Percentiles rank a stretch among this genome's conserved stretches.
phyloP scores from a whole-genome alignment of 805 yeast species.

The Metschnikowia dekortorum region DNA sequence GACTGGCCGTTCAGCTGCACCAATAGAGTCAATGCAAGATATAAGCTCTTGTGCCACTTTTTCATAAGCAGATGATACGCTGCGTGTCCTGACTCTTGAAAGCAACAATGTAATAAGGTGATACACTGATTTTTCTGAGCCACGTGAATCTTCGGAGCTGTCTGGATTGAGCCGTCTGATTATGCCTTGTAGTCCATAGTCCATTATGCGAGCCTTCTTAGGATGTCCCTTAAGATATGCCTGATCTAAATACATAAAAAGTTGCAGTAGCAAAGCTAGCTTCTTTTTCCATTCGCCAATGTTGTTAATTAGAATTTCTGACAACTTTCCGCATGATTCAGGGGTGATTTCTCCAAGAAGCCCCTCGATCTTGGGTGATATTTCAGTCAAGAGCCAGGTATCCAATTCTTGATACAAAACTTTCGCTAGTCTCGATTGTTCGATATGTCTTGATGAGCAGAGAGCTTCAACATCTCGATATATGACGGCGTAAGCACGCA shows the following conservation, averaged over 20 bases:
- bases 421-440: constrained; percentile 28
- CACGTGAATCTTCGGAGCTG: neutral
- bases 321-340: neutral
- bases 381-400: constrained; percentile 8
- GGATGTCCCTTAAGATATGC: constrained; percentile 32
- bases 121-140: neutral
- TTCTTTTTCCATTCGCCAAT: constrained; percentile 24
- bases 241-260: constrained; percentile 35
- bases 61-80: neutral
- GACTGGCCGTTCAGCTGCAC: constrained; percentile 13
- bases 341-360: constrained; percentile 1
- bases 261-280: constrained; percentile 22
- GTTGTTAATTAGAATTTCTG: constrained; percentile 12
- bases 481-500: constrained; percentile 7
- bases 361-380: constrained; percentile 9
- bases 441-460: constrained; percentile 29
- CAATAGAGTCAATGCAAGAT: constrained; percentile 9
- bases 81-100: neutral
- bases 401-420: constrained; percentile 19
- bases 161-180: neutral
- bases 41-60: neutral
- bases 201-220: constrained; percentile 21
- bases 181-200: constrained; percentile 19
- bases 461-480: constrained; percentile 28
- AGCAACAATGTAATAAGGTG: neutral